These are phyloP conservation scores for Pistacia vera DNA, from an alignment of 345 rosid genomes.

Conservation along the genomic window DNA sequence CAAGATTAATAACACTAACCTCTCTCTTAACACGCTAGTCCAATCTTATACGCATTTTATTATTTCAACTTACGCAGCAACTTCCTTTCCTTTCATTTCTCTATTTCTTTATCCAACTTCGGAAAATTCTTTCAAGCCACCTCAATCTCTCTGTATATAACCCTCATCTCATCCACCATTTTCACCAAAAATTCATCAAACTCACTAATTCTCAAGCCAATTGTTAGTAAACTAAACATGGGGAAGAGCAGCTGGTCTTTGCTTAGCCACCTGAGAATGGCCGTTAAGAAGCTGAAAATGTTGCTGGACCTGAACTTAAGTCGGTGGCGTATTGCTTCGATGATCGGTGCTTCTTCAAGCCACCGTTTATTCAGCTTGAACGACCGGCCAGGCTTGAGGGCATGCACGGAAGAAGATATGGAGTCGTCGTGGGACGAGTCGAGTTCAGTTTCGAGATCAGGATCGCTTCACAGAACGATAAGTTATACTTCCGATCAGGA, in stretches of 20 bases:
- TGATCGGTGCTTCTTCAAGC: slow-evolving; percentile 40
- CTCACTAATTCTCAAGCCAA: background rate
- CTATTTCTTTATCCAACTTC: background rate
- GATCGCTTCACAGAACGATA: slow-evolving; percentile 42
- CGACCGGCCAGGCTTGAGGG: slow-evolving; percentile 59
- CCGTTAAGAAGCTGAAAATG: slow-evolving; percentile 68
- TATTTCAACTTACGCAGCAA: background rate
- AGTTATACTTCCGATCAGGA: slow-evolving; percentile 57
- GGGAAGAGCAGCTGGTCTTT: slow-evolving; percentile 31
- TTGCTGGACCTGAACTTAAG: slow-evolving; percentile 47
- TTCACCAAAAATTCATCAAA: too few relatives aligned
- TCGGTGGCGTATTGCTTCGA: slow-evolving; percentile 54
- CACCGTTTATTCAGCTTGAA: slow-evolving; percentile 55
- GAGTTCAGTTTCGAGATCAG: slow-evolving; percentile 26
- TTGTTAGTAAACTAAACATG: background rate
- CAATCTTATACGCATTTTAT: slow-evolving; percentile 7
- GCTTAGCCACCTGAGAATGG: slow-evolving; percentile 60
- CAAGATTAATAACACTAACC: background rate
- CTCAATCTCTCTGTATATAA: background rate
- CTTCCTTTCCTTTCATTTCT: background rate
- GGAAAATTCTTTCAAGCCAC: background rate
- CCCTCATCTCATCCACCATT: too few relatives aligned
- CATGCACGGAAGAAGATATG: slow-evolving; percentile 29
- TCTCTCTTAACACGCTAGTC: background rate
- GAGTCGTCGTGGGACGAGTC: slow-evolving; percentile 19